These are phyloP conservation scores for Dendrostoma leiphaemia DNA, from an alignment of 2,329 filamentous ascomycete species.

Conservation along the genomic window DNA sequence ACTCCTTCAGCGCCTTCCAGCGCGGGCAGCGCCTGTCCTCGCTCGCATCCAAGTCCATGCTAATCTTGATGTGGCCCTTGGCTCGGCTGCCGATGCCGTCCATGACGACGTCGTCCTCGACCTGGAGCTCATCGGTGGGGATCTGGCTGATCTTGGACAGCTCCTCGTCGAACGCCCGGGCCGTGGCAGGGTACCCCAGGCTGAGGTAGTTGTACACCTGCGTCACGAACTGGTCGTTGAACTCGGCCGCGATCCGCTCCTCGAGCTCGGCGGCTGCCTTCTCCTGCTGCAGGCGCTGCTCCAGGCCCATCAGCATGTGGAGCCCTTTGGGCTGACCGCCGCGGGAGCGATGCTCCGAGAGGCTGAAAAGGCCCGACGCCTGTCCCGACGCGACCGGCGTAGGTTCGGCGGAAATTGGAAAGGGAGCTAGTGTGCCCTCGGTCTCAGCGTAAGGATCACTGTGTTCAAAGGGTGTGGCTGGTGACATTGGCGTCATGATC, in stretches of 20 bases:
- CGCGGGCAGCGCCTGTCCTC: conserved; percentile 60
- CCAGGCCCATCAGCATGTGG: conserved; percentile 50
- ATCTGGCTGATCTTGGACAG: conserved; percentile 78
- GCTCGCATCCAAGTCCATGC: conserved; percentile 43
- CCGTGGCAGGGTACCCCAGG: conserved; percentile 84
- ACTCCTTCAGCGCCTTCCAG: conserved; percentile 80
- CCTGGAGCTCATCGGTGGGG: conserved; percentile 63
- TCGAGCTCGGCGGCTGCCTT: conserved; percentile 49
- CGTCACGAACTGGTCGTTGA: conserved; percentile 81
- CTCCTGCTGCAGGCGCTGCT: conserved; percentile 49
- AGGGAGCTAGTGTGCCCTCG: conserved; percentile 31
- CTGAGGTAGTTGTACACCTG: conserved; percentile 98
- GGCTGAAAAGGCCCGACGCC: background rate
- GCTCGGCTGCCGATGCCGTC: conserved; percentile 41
- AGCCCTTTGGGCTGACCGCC: conserved; percentile 38
- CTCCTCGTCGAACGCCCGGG: conserved; percentile 80
- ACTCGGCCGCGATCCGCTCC: conserved; percentile 62
- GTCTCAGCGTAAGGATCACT: conserved; percentile 42
- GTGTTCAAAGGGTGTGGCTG: conserved; percentile 32
- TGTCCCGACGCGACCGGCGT: conserved; percentile 6
- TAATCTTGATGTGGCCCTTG: conserved; percentile 75
- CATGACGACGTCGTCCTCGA: conserved; percentile 63
- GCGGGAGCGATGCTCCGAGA: conserved; percentile 16
- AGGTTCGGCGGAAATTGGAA: conserved; percentile 41
- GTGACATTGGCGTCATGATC: conserved; percentile 48